Evolutionary conservation across 768 basidiomycete species (phyloP), one percentile per base, ranked within the genome.

Genomic region (Mycena sanguinolenta): DNA sequence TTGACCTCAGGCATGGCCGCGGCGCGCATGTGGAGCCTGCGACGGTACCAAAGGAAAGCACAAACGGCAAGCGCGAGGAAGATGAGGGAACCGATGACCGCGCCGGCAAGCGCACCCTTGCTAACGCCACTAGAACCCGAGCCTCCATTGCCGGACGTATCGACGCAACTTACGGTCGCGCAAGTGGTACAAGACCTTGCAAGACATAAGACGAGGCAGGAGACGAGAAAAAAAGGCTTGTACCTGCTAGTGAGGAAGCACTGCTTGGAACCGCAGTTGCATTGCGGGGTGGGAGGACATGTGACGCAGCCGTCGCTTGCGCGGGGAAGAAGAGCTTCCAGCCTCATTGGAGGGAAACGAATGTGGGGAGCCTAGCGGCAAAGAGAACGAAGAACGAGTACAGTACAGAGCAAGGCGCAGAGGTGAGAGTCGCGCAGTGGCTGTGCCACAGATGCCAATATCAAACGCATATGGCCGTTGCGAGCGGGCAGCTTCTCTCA

Each of bases 101-200:
- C 92, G 55, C 92, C 94, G 23, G 91, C 93, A 23, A 94, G 84
- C 3, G 91, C 92, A 52, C 92, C 93, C 62, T 88, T 85, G 77
- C 91, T 90, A 59, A 89, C 81, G 13, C 88, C 88, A 5, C 79
- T 77, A 17, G 81, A 78, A 44, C 77, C 62, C 5, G 75, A 63
- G 42, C 77, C 63, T 7, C 75, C 65, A 42, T 67, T 58, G 36
- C 60, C 70, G 23, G 61, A 82, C 34, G 82, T 63, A 30, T 64
- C 72, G 27, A 89, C 84, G 74, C 93, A 95, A 69, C 79, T 77
- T 74, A 87, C 88, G 50, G 79, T 79, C 16, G 84, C 77, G 74
- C 93, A 95, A 1, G 81, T 79, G 49, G 77, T 74, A 75, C 93
- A 95, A 60, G 84, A 84, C 82, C 93, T 95, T 76, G 39, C 25